Base-by-base conservation (phyloP, 208 protist species). In the Crithidia expoeki region DNA sequence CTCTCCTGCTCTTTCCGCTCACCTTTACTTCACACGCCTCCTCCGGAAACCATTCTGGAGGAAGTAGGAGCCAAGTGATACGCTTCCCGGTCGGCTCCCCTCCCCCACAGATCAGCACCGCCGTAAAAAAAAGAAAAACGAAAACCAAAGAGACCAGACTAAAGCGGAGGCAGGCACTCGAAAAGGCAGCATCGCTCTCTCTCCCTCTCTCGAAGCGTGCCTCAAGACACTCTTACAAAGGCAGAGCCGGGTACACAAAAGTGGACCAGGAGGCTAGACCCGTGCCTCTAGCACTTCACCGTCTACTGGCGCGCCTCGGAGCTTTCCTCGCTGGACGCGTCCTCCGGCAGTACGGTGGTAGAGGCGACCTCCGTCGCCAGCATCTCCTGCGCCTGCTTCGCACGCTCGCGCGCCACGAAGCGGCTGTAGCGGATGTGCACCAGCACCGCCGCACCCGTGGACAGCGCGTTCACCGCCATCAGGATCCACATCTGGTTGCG, bases 401-500 rank as follows among this genome's bases (percentile, higher is more conserved):
- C 51, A 1, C 76, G 74, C 69, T 85, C 73, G 6, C 72, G 70
- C 21, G 28, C 38, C 65, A 84, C 76, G 46, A 88, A 92, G 27
- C 86, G 75, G 10, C 50, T 47, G 74, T 83, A 94, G 32, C 89
- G 83, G 58, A 78, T 67, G 74, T 94, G 85, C 32, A 77, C 70
- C 33, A 83, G 16, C 14, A 76, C 4, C 11, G 73, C 79, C 1
- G 79, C 68, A 14, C 58, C 27, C 0, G 68, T 79, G 25, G 85
- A 76, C 25, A 90, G 2, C 16, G 73, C 64, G 53, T 94, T 93
- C n/a, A 89, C 77, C 7, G 70, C 78, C 81, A 95, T 80, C 12
- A 95, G 76, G 47, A 95, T 87, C 42, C 76, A 81, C 80, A 91
- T 86, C 56, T 91, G 84, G 27, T 78, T 81, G 3, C 79, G 76